These are phyloP conservation scores for Chalaropsis ovoidea DNA, from an alignment of 2,329 filamentous ascomycete species.

Conservation along the genomic window DNA sequence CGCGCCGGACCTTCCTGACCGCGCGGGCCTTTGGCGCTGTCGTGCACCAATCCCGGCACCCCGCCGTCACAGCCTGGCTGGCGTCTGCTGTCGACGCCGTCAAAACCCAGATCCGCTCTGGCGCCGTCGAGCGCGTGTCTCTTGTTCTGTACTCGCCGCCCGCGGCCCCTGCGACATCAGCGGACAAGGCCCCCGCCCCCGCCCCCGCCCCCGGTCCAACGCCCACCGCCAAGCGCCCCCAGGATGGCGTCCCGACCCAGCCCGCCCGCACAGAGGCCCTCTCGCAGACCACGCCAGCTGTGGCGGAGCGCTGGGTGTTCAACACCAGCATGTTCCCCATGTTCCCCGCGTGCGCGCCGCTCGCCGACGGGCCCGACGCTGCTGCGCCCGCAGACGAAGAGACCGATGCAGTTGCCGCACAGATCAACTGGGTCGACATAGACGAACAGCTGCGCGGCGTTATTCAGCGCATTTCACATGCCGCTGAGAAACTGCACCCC, in stretches of 20 bases:
- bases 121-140: conserved; percentile 39
- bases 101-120: conserved; percentile 55
- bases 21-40: conserved; percentile 73
- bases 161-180: neutral
- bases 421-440: conserved; percentile 49
- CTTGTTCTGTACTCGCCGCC: conserved; percentile 38
- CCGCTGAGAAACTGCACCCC: conserved; percentile 45
- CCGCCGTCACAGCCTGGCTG: conserved; percentile 77
- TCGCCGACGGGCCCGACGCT: conserved; percentile 31
- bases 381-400: conserved; percentile 26
- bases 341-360: conserved; percentile 21
- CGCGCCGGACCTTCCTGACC: conserved; percentile 63
- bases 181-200: conserved; percentile 23
- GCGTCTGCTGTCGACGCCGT: conserved; percentile 67
- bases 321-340: conserved; percentile 20
- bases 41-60: conserved; percentile 77
- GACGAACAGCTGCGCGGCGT: conserved; percentile 63
- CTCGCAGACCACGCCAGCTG: neutral
- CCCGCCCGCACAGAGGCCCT: neutral
- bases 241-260: neutral
- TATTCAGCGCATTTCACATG: conserved; percentile 51
- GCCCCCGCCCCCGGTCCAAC: neutral
- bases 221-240: neutral
- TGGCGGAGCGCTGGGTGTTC: conserved; percentile 23
- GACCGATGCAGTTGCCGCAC: conserved; percentile 25